Percentiles rank a stretch among this genome's conserved stretches.
Evolutionary conservation across 768 basidiomycete species (phyloP).

Genomic region (Saitozyma podzolica): DNA sequence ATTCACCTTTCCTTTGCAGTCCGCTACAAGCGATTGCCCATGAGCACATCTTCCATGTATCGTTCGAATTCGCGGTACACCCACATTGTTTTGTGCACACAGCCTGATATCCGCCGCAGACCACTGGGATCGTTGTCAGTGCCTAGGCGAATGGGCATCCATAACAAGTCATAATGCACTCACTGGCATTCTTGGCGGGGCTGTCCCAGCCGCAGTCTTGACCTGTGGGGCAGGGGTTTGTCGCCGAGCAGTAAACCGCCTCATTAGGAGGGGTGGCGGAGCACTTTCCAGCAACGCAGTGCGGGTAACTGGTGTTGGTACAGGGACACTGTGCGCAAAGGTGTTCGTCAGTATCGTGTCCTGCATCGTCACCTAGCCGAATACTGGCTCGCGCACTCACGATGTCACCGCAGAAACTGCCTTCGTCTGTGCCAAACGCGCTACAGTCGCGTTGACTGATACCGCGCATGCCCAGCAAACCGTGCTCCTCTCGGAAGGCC

Average conservation of each 20-base stretch:
- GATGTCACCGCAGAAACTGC: conserved; percentile 4
- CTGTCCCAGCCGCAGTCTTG: background rate
- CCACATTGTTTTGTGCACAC: background rate
- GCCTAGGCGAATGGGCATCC: background rate
- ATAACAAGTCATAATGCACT: background rate
- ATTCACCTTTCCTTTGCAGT: too few species aligned
- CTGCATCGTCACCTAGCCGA: too few species aligned
- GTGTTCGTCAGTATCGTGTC: background rate
- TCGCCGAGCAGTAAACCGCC: background rate
- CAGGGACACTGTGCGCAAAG: background rate
- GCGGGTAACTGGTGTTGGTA: background rate
- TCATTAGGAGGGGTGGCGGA: background rate
- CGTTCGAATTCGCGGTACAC: background rate
- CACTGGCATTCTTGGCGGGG: background rate
- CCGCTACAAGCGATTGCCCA: too few species aligned
- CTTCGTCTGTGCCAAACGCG: background rate
- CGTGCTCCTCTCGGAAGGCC: too few species aligned
- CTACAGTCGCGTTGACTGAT: background rate
- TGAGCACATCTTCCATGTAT: too few species aligned
- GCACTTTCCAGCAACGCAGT: background rate
- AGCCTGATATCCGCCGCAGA: conserved; percentile 5
- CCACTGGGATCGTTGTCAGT: background rate
- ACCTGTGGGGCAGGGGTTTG: conserved; percentile 2
- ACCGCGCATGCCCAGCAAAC: too few species aligned
- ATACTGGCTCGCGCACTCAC: background rate